Base-by-base conservation (phyloP, 2,329 filamentous ascomycete species). In the Diaporthe sp. region DNA sequence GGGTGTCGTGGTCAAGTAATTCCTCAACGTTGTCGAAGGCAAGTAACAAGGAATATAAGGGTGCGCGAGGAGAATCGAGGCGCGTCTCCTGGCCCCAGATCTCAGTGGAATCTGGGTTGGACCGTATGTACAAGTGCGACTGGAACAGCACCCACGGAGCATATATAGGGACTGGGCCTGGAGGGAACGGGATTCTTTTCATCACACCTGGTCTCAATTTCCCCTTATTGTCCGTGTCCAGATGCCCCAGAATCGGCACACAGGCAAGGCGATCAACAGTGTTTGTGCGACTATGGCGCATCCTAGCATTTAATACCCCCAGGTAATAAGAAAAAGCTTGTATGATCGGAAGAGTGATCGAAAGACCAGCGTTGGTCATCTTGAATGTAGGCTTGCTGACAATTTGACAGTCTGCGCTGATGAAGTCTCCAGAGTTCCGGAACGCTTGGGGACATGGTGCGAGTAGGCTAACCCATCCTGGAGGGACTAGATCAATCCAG, bases 231-330 rank as follows among this genome's bases (percentile, higher is more conserved):
- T 15, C 51, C 51, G n/a, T 15, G 2, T 55, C 25, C 13, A 28
- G 13, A 55, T 15, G 13, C 6, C 25, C 25, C 25, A 31, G 12
- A 17, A 55, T 28, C 4, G 53, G 53, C 13, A 55, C 53, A 13
- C 53, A 55, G 15, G 13, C 53, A 4, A 55, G 4, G 53, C 53
- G 2, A 25, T 1, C 4, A 8, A 13, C 8, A 15, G 0, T 2
- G 2, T 31, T 13, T 0, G 37, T 13, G 12, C 4, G 10, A 15
- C 2, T 2, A 6, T 53, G 3, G 25, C 1, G 2, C 1, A 19
- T 17, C 4, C 6, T 9, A 6, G 53, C 53, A 55, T 55, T 55
- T 4, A 55, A 19, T 2, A 31, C 6, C 13, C 7, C 53, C 5
- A 55, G 25, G 1, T 55, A 31, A 1, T 55, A 55, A 6, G 53